These are phyloP conservation scores for Claviceps sp. DNA, from an alignment of 2,329 filamentous ascomycete species.

Conservation along the genomic window DNA sequence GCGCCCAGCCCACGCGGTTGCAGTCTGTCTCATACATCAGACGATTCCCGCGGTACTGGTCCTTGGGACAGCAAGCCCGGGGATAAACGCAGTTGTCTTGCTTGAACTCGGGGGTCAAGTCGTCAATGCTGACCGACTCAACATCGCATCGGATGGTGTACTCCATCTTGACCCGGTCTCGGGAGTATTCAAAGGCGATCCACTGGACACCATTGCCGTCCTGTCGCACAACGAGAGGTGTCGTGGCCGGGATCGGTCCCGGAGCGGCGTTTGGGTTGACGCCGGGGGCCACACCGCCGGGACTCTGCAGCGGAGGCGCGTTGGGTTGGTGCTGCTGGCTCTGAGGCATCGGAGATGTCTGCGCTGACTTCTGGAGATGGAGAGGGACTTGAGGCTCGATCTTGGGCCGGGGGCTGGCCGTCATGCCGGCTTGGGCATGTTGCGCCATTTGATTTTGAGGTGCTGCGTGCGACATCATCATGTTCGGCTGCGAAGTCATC, in stretches of 20 bases:
- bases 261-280: conserved; percentile 85
- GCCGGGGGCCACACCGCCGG: conserved; percentile 28
- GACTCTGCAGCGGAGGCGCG: conserved; percentile 26
- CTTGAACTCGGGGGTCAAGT: conserved; percentile 79
- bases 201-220: conserved; percentile 96
- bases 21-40: conserved; percentile 96
- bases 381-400: conserved; percentile 48
- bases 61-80: conserved; percentile 84
- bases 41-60: conserved; percentile 91
- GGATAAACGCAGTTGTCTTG: conserved; percentile 98
- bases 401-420: conserved; percentile 48
- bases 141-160: conserved; percentile 98
- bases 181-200: conserved; percentile 97
- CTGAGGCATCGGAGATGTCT: conserved; percentile 28
- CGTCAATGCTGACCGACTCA: conserved; percentile 87
- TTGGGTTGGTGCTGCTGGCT: conserved; percentile 25
- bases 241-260: conserved; percentile 92
- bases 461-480: conserved; percentile 51
- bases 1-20: conserved; percentile 98
- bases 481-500: conserved; percentile 50
- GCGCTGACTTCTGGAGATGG: conserved; percentile 43
- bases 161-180: conserved; percentile 97
- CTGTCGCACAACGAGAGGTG: conserved; percentile 83
- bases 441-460: conserved; percentile 46
- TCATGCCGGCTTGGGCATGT: conserved; percentile 40